Base-by-base conservation (phyloP, 2,329 filamentous ascomycete genomes). In the Colletotrichum chrysophilum region DNA sequence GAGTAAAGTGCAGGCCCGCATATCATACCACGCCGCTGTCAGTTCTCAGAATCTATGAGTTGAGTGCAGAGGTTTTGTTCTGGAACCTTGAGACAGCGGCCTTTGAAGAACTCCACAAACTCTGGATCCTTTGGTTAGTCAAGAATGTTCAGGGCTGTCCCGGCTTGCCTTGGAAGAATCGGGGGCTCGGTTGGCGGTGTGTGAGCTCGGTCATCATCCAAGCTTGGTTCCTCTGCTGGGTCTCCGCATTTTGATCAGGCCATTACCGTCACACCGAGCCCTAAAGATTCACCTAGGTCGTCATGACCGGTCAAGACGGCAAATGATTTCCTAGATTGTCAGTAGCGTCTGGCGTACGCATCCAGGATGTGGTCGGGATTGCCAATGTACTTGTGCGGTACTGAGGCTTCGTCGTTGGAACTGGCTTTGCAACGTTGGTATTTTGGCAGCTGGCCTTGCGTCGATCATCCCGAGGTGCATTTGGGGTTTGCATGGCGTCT, bases 31-130 rank as follows among this genome's bases (percentile, higher is more conserved):
- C 70, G 70, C 48, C 32, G 65, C 34, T 26, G 70, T 76, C 74
- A 74, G 26, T 76, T 74, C 36, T 76, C 74, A 73, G 34, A 64
- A 76, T 73, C 58, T 38, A 60, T 43, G 16, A 21, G 26, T 43
- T 56, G 21, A n/a, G 38, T 28, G 52, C 61, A 60, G 58, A 55
- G 52, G 48, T 16, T 52, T 18, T 36, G 67, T 66, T 58, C 67
- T 66, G 56, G 56, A 62, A 60, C 60, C 26, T 58, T 36, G 60
- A 56, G 18, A n/a, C 58, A 26, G 61, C 66, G 52, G 69, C 9
- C 60, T 43, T 32, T n/a, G 21, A 36, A 36, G 56, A 21, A 55
- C 60, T 34, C 62, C 55, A 21, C 69, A 72, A 43, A 48, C 24
- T 56, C 32, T 36, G 26, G 21, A 34, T 30, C 21, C 28, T 34